Evolutionary conservation across 2,329 filamentous ascomycete genomes (phyloP).

Genomic region (Pseudonectria buxi): DNA sequence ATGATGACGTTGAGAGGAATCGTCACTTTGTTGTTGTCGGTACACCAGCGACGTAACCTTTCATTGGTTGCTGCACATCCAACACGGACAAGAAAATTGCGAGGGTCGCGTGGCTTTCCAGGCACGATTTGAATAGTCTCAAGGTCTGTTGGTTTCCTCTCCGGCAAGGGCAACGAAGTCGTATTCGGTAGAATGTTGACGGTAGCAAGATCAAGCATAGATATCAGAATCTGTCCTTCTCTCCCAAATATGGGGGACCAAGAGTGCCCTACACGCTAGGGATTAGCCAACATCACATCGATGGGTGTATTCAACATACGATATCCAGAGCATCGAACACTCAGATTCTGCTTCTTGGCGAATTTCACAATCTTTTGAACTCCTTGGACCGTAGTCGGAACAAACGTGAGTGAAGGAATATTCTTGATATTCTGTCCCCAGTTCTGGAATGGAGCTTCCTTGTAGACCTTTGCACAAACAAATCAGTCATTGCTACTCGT

Average conservation of each 20-base stretch:
- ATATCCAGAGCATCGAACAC: constrained; percentile 6
- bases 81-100: constrained; percentile 6
- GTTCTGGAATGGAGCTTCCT: constrained; percentile 3
- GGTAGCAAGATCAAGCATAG: constrained; percentile 1
- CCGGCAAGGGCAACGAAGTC: constrained; percentile 1
- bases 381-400: background rate
- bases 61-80: constrained; percentile 7
- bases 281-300: too few relatives aligned
- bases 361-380: constrained; percentile 3
- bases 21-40: constrained; percentile 3
- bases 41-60: constrained; percentile 7
- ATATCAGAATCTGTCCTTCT: constrained; percentile 6
- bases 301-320: too few relatives aligned
- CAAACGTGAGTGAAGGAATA: constrained; percentile 3
- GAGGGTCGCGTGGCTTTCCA: constrained; percentile 1
- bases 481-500: background rate
- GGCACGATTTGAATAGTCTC: background rate
- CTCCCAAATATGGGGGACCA: constrained; percentile 8
- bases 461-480: background rate
- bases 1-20: constrained; percentile 8
- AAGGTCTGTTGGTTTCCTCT: constrained; percentile 3
- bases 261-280: constrained; percentile 5
- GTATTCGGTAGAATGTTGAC: constrained; percentile 3
- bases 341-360: constrained; percentile 2
- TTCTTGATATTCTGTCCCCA: constrained; percentile 6